Evolutionary conservation across 2,329 filamentous ascomycete genomes (phyloP).

Genomic region (Teratosphaeria nubilosa): DNA sequence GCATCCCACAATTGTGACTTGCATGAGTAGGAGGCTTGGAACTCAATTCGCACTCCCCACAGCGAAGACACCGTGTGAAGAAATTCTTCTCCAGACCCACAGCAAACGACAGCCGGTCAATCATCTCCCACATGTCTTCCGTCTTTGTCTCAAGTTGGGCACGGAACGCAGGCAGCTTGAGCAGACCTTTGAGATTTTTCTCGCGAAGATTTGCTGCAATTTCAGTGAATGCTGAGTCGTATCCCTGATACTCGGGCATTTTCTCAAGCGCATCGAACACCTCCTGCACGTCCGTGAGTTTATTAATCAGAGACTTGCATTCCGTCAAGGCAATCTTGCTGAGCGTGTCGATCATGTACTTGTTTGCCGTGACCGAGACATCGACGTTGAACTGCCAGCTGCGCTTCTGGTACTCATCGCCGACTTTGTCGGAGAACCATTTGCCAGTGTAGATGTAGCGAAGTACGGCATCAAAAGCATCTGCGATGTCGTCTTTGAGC

Average conservation of each 20-base stretch:
- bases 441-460: not conserved
- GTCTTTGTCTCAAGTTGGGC: not conserved
- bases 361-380: not conserved
- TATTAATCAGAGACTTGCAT: not conserved
- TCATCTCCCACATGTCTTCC: not conserved
- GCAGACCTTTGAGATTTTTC: not conserved
- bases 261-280: not conserved
- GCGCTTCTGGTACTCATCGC: not conserved
- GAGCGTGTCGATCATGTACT: not conserved
- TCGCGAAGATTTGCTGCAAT: not conserved
- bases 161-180: not conserved
- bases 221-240: not conserved
- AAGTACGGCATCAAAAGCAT: not conserved
- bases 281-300: not conserved
- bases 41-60: no score
- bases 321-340: not conserved
- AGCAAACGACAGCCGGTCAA: not conserved
- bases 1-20: no score
- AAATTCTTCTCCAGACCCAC: not conserved
- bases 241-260: not conserved
- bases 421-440: not conserved
- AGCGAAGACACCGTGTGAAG: not conserved
- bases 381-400: not conserved
- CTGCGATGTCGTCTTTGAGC: not conserved
- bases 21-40: no score